These are phyloP conservation scores for Xerocomellus amylosporus DNA, from an alignment of 768 basidiomycete species.

Conservation along the genomic window DNA sequence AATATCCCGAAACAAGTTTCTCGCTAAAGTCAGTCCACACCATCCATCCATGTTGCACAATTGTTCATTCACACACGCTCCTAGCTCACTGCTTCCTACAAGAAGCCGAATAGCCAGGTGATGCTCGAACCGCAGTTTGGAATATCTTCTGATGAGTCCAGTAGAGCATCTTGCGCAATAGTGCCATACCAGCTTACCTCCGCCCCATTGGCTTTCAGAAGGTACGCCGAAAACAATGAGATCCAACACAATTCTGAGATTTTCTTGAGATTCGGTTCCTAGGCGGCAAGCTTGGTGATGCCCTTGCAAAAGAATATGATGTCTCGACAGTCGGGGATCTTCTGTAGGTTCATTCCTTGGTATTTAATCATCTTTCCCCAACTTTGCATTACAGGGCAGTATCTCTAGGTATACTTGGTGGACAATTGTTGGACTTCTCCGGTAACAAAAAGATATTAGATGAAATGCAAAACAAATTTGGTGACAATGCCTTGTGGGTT, in stretches of 20 bases:
- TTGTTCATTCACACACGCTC: slow-evolving; percentile 2
- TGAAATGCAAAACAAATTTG: slow-evolving; percentile 78
- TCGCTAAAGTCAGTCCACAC: slow-evolving; percentile 70
- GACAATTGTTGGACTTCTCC: neutral
- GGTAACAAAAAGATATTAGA: slow-evolving; percentile 39
- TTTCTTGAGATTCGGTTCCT: slow-evolving; percentile 78
- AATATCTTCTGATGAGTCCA: slow-evolving; percentile 1
- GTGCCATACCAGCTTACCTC: slow-evolving; percentile 82
- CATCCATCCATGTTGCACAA: neutral
- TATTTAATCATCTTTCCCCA: neutral
- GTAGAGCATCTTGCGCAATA: slow-evolving; percentile 81
- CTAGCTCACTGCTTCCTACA: slow-evolving; percentile 85
- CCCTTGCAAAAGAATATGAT: slow-evolving; percentile 84
- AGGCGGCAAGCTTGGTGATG: slow-evolving; percentile 90
- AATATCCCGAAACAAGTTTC: slow-evolving; percentile 88
- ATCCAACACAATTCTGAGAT: neutral
- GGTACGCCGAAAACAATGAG: slow-evolving; percentile 35
- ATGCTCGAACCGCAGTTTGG: slow-evolving; percentile 1
- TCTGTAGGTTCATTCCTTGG: slow-evolving; percentile 51
- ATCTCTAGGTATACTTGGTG: slow-evolving; percentile 46
- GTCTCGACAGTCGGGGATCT: slow-evolving; percentile 89
- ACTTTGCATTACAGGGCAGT: slow-evolving; percentile 43
- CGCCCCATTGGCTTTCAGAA: slow-evolving; percentile 86
- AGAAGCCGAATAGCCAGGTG: slow-evolving; percentile 87
- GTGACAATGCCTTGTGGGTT: slow-evolving; percentile 85